These are phyloP conservation scores for Moniliella sp. DNA, from an alignment of 1,284 basidiomycete genomes.

Conservation along the genomic window DNA sequence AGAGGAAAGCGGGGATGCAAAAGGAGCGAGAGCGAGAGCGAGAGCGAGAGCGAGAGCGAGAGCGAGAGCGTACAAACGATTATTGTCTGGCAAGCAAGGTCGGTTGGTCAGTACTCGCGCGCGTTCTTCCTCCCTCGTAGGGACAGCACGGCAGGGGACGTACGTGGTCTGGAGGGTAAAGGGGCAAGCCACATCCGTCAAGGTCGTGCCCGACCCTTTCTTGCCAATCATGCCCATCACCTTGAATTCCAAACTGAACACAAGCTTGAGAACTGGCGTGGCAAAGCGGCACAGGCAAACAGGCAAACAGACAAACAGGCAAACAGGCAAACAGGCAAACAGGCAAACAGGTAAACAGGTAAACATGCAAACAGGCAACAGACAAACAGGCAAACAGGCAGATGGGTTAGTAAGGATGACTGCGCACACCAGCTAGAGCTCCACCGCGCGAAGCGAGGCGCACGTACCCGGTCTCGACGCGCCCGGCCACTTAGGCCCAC, in stretches of 20 bases:
- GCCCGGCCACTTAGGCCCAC: constrained; percentile 6
- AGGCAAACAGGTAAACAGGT: background rate
- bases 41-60: no score
- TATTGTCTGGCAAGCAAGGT: no score
- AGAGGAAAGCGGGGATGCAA: no score
- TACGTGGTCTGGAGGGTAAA: background rate
- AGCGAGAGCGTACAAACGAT: no score
- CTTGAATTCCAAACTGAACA: background rate
- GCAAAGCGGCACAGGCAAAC: background rate
- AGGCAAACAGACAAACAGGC: background rate
- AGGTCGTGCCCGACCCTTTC: background rate
- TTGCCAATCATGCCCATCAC: background rate
- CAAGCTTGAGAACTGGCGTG: background rate
- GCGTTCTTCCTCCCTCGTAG: no score
- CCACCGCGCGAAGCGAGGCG: background rate
- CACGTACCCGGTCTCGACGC: background rate
- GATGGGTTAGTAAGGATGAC: background rate
- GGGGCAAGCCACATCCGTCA: background rate
- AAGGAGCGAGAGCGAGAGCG: no score
- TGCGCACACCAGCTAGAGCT: background rate
- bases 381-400: background rate
- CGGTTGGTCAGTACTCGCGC: no score
- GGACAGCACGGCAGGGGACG: no score
- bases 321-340: background rate
- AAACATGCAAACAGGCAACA: background rate